Base-by-base conservation (phyloP, 139 green algal genomes). In the Chlorokybus atmophyticus region DNA sequence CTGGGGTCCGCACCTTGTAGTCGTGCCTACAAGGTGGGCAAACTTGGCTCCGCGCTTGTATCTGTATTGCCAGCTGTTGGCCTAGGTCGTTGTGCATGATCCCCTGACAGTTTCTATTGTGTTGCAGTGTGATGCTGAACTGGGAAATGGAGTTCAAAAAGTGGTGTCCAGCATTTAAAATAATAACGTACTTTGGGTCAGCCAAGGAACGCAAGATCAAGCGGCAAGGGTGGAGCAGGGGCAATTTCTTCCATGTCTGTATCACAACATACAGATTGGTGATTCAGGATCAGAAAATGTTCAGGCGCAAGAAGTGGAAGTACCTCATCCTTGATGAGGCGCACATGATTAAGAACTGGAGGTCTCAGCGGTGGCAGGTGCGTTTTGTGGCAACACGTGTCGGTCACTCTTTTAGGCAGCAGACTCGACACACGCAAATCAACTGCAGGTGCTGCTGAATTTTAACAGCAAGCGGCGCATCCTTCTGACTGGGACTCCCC, bases 261-360 rank as follows among this genome's bases (percentile, higher is more conserved):
- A 98, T 98, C 78, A 98, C 91, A 31, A 85, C 74, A 32, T 98
- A 98, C 79, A 93, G 85, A 14, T 75, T 98, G 2, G 78, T 91
- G 10, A 75, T 96, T 47, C 83, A 92, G 78, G 88, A 96, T 64
- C 76, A 77, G 21, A 86, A 88, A 66, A 85, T 94, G 73, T 95
- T 98, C 74, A 71, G 79, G 50, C 84, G 90, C 39, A 96, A 96
- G 80, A 91, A 90, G 68, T 98, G 90, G 90, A 77, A 85, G 55
- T 98, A 96, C 68, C 78, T 98, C 24, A 96, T 98, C 65, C 74
- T 98, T 56, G 90, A 98, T 53, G 90, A 98, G 76, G 90, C 90
- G n/a, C 90, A 98, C 78, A 95, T 98, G 85, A 98, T 98, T 74
- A 98, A 98, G 77, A 98, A 98, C 76, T 98, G 90, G 90, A 84